Evolutionary conservation across 768 basidiomycete genomes (phyloP).

Genomic region (Rhodotorula taiwanensis): DNA sequence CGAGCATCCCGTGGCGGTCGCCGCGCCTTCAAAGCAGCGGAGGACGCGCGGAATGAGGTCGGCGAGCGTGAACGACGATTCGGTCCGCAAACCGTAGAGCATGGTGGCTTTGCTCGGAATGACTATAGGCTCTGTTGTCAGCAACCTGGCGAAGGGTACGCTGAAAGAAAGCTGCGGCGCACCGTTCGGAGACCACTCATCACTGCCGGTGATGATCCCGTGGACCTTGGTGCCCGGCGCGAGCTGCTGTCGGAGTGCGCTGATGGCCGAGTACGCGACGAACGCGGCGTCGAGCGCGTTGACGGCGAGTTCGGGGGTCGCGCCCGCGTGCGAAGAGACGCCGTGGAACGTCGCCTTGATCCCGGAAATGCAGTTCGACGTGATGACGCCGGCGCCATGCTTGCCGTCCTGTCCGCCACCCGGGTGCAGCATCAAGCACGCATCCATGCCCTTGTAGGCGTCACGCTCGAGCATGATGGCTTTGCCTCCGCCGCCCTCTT

Average conservation of each 20-base stretch:
- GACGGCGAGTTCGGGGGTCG: neutral
- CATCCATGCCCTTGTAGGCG: neutral
- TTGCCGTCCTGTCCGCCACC: neutral
- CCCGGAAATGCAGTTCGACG: neutral
- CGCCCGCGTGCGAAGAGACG: conserved; percentile 9
- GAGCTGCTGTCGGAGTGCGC: conserved; percentile 1
- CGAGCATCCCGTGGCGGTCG: neutral
- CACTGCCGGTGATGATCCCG: conserved; percentile 1
- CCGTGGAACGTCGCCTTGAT: neutral
- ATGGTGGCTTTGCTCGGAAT: neutral
- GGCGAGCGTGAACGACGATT: neutral
- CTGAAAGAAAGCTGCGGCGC: neutral
- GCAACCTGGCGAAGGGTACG: neutral
- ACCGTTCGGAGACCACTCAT: neutral
- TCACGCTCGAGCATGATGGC: neutral
- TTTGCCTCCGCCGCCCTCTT: conserved; percentile 1
- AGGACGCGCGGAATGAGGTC: neutral
- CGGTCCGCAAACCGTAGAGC: neutral
- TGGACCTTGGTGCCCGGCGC: neutral
- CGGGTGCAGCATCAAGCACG: conserved; percentile 1
- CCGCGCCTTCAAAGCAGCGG: conserved; percentile 2
- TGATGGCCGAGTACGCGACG: neutral
- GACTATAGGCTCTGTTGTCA: neutral
- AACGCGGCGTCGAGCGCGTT: conserved; percentile 6
- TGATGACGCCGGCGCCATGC: conserved; percentile 6